Base-by-base conservation (phyloP, 2,329 filamentous ascomycete genomes). In the Diaporthe citrichinensis region DNA sequence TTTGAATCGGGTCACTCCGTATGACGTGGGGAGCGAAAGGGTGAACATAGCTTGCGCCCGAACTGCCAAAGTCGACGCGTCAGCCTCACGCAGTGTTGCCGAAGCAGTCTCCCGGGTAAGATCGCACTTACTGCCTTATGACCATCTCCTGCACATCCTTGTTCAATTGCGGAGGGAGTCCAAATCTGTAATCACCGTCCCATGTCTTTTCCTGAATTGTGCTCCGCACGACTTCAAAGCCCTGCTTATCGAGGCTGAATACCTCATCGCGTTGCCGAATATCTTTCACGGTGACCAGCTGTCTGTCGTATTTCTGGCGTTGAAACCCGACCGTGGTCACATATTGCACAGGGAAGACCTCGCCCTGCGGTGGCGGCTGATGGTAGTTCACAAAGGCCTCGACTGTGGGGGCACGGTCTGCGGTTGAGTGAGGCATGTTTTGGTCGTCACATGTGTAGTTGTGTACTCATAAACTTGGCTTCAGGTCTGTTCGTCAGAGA, bases 131-230 rank as follows among this genome's bases (percentile, higher is more conserved):
- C 57, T 59, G 57, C 57, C 34, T 59, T 31, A 59, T 59, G 31
- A 59, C 57, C 57, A 59, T 59, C 17, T 59, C 57, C 57, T 59
- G 57, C 10, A 59, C 57, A 59, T 59, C 57, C 20, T 59, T 59
- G 34, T 59, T 59, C 20, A 59, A 59, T 7, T 59, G 31, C 20
- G 57, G 31, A 59, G 57, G 57, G 57, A 59, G 57, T 39, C 57
- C 57, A 14, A 59, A 59, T n/a, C 57, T 36, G 34, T 59, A 59
- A 36, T 59, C 57, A 15, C 57, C 57, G 9, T 59, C 57, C 57
- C 57, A 59, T 4, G 20, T 59, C 57, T 59, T 59, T 23, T 59
- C 57, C 17, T 59, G 57, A 10, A 59, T 59, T 5, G 34, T 59
- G 23, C 57, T 59, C 57, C 39, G 57, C 31, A 59, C 57, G 9